Evolutionary conservation across 1,284 basidiomycete genomes (phyloP).

Genomic region (Neolentinus lepideus): DNA sequence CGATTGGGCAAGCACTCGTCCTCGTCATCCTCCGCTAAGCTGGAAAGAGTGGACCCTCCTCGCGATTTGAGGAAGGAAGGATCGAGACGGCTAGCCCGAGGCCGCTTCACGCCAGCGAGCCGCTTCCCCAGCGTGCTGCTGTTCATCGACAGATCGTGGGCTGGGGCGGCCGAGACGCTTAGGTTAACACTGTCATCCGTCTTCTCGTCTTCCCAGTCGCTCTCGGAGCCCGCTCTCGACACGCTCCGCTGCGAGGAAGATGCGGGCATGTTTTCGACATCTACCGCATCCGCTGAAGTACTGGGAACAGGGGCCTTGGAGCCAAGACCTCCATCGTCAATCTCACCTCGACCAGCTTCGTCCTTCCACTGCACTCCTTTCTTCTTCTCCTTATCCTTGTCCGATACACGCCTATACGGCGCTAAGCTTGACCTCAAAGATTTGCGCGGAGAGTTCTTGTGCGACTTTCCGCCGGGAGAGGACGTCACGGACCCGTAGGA

Average conservation of each 20-base stretch:
- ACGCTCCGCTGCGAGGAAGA: slow-evolving; percentile 21
- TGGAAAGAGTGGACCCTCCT: slow-evolving; percentile 42
- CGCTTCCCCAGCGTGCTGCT: slow-evolving; percentile 17
- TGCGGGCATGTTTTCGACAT: neutral
- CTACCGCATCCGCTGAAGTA: slow-evolving; percentile 11
- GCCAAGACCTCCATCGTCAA: slow-evolving; percentile 59
- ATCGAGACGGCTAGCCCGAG: slow-evolving; percentile 60
- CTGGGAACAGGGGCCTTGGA: slow-evolving; percentile 12
- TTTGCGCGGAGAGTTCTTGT: slow-evolving; percentile 56
- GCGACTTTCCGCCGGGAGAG: slow-evolving; percentile 26
- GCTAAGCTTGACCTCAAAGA: slow-evolving; percentile 63
- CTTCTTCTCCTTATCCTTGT: slow-evolving; percentile 53
- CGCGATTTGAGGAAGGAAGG: slow-evolving; percentile 61
- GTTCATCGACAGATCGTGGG: slow-evolving; percentile 20
- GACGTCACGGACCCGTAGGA: slow-evolving; percentile 34
- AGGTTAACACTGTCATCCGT: slow-evolving; percentile 65
- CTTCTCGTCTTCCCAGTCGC: slow-evolving; percentile 85
- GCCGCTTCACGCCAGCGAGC: slow-evolving; percentile 27
- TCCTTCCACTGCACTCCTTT: slow-evolving; percentile 90
- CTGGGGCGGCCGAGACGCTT: slow-evolving; percentile 35
- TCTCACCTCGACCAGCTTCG: slow-evolving; percentile 75
- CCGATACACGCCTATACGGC: slow-evolving; percentile 53
- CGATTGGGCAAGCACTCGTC: slow-evolving; percentile 30
- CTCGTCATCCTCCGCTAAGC: slow-evolving; percentile 68
- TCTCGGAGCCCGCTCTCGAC: slow-evolving; percentile 59